These are phyloP conservation scores for Testicularia cyperi DNA, from an alignment of 1,284 basidiomycete species.

Conservation along the genomic window DNA sequence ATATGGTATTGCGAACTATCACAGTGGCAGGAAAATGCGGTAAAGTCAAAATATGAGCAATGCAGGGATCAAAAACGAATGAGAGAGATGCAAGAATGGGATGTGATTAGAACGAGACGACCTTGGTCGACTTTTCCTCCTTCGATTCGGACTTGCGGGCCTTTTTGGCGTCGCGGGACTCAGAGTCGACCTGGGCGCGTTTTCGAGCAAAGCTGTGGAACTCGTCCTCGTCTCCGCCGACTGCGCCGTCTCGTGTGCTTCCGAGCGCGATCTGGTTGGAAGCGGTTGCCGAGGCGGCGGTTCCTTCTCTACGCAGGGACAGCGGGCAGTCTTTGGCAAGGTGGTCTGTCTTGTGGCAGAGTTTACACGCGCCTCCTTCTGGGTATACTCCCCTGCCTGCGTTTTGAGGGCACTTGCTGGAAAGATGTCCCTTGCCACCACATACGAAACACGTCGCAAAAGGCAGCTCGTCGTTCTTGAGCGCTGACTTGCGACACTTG, in stretches of 20 bases:
- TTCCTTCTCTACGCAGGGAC: constrained; percentile 64
- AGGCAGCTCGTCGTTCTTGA: constrained; percentile 66
- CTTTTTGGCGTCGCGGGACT: constrained; percentile 1
- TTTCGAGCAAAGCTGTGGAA: constrained; percentile 77
- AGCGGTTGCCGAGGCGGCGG: constrained; percentile 2
- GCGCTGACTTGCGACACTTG: constrained; percentile 71
- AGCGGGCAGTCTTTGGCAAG: constrained; percentile 79
- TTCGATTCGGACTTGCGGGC: constrained; percentile 2
- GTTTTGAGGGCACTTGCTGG: constrained; percentile 78
- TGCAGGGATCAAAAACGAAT: no score
- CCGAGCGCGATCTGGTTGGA: constrained; percentile 22
- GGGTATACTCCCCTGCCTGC: constrained; percentile 80
- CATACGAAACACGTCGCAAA: constrained; percentile 92
- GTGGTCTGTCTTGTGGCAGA: constrained; percentile 81
- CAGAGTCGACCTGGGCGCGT: constrained; percentile 66
- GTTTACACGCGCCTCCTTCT: constrained; percentile 88
- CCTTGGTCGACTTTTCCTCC: constrained; percentile 14
- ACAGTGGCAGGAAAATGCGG: no score
- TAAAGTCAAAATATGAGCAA: no score
- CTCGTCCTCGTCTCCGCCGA: constrained; percentile 87
- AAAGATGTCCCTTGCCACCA: constrained; percentile 72
- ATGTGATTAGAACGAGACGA: constrained; percentile 23
- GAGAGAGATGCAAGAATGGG: no score
- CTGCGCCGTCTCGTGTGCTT: constrained; percentile 61
- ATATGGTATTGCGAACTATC: no score